Base-by-base conservation (phyloP, 2,329 filamentous ascomycete species). In the Sordariomycetes sp. region DNA sequence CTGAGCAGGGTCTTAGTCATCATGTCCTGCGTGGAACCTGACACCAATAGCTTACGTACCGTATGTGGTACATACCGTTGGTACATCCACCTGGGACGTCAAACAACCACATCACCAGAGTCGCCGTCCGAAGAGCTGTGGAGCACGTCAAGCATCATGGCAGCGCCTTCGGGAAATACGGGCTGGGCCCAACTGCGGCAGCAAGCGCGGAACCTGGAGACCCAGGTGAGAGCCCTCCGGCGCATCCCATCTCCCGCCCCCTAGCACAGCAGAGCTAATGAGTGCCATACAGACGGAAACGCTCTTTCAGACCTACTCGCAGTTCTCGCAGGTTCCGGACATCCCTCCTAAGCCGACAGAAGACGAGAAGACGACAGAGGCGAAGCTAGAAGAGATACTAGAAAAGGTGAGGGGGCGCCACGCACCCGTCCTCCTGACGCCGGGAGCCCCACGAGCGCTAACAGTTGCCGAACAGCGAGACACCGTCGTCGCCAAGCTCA, bases 161-260 rank as follows among this genome's bases (percentile, higher is more conserved):
- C 79, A 62, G 69, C 77, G 64, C 72, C 76, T 60, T 74, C 77
- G 53, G 76, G 81, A 62, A 83, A 74, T 62, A 79, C 81, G 62
- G 87, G 91, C 75, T 99, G 94, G 94, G 87, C 90, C 68, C 91
- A 97, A 76, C 81, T 97, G 65, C 89, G 94, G 66, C 91, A 97
- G 71, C 93, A 97, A 74, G 90, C 91, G 61, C 82, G 94, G 66
- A 83, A 86, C 52, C 79, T 97, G 62, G 94, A 99, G 73, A 90
- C 87, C 61, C 93, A 97, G 81, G 93, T 96, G 78, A 63, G 71
- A 61, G 55, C 20, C 24, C 16, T 46, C 22, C 14, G 10, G 50
- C 22, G 5, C 11, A 28, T 43, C 25, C 24, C 25, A 10, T 16
- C 10, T 5, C 18, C 34, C 16, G 12, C 3, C 16, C 18, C 16